Percentiles rank a stretch among this genome's conserved stretches.
These are phyloP conservation scores for Diaporthe helianthi DNA, from an alignment of 2,329 filamentous ascomycete species.

Conservation along the genomic window DNA sequence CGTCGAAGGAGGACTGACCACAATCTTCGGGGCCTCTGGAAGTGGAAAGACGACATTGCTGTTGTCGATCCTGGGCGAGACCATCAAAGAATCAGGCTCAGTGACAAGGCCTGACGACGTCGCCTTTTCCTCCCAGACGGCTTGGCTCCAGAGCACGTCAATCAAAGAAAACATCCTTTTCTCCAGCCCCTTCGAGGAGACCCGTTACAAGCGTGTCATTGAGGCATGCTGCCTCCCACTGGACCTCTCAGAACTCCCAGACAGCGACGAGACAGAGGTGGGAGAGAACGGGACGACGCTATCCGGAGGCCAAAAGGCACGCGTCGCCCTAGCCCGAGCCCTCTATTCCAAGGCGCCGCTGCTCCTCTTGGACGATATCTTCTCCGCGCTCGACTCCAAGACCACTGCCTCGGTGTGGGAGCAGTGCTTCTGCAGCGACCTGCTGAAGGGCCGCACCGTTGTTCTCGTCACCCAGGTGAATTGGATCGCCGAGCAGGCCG, in stretches of 20 bases:
- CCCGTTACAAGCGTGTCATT: slow-evolving; percentile 62
- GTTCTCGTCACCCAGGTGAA: slow-evolving; percentile 65
- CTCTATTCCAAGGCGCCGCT: slow-evolving; percentile 63
- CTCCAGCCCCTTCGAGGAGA: slow-evolving; percentile 56
- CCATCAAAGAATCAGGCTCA: slow-evolving; percentile 54
- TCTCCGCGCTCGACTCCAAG: slow-evolving; percentile 65
- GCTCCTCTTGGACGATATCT: slow-evolving; percentile 65
- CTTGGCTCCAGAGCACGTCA: slow-evolving; percentile 65
- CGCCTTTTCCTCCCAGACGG: slow-evolving; percentile 63
- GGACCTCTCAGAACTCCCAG: slow-evolving; percentile 58
- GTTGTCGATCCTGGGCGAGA: slow-evolving; percentile 61
- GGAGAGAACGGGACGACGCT: slow-evolving; percentile 63
- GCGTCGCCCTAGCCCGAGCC: slow-evolving; percentile 62
- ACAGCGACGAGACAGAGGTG: slow-evolving; percentile 59
- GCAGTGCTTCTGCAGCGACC: slow-evolving; percentile 62
- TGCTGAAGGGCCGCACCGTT: slow-evolving; percentile 60
- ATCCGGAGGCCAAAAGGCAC: slow-evolving; percentile 63
- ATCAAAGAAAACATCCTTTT: slow-evolving; percentile 64
- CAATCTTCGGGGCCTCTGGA: slow-evolving; percentile 61
- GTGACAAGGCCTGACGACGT: slow-evolving; percentile 59
- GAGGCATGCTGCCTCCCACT: slow-evolving; percentile 60
- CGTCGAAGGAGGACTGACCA: slow-evolving; percentile 60
- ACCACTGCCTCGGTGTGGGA: slow-evolving; percentile 64
- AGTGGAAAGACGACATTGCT: slow-evolving; percentile 65
- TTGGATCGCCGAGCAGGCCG: slow-evolving; percentile 60